These are phyloP conservation scores for Dimargaris xerosporica DNA, from an alignment of 192 early-diverging fungal genomes.

Conservation along the genomic window DNA sequence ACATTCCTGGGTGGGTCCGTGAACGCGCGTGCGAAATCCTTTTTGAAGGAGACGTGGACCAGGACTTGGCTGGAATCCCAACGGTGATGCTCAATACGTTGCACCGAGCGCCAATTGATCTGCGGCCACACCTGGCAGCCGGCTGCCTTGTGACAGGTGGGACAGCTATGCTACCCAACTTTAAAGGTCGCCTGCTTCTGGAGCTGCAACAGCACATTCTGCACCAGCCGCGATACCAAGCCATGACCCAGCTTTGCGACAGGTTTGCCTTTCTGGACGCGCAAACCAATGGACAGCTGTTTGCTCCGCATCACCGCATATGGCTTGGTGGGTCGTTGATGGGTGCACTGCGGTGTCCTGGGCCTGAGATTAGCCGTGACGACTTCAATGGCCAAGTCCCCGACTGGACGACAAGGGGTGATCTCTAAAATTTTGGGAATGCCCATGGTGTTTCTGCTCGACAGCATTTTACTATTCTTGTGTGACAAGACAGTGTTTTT, in stretches of 20 bases:
- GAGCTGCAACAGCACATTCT: slow-evolving; percentile 40
- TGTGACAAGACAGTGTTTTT: too few species aligned
- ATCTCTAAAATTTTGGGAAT: neutral
- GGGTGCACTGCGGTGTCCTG: slow-evolving; percentile 55
- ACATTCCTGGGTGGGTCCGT: slow-evolving; percentile 72
- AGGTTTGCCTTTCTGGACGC: slow-evolving; percentile 39
- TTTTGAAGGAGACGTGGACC: slow-evolving; percentile 52
- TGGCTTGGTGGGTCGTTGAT: slow-evolving; percentile 78
- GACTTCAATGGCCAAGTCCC: slow-evolving; percentile 46
- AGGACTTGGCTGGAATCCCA: slow-evolving; percentile 41
- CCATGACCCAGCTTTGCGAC: slow-evolving; percentile 25
- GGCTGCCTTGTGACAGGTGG: slow-evolving; percentile 65
- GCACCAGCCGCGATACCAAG: slow-evolving; percentile 28
- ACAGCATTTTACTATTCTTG: too few species aligned
- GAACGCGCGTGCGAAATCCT: slow-evolving; percentile 65
- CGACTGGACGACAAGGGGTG: slow-evolving; percentile 37
- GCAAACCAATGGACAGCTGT: slow-evolving; percentile 36
- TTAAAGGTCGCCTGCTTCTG: slow-evolving; percentile 40
- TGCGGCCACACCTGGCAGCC: slow-evolving; percentile 43
- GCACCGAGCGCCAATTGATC: slow-evolving; percentile 44
- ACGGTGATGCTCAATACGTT: slow-evolving; percentile 39
- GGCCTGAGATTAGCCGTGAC: slow-evolving; percentile 45
- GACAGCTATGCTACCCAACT: slow-evolving; percentile 54
- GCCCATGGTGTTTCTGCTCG: neutral
- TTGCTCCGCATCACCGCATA: slow-evolving; percentile 45